Conservation (phyloP, 2,329 filamentous ascomycete species). For the Boeremia exigua region DNA sequence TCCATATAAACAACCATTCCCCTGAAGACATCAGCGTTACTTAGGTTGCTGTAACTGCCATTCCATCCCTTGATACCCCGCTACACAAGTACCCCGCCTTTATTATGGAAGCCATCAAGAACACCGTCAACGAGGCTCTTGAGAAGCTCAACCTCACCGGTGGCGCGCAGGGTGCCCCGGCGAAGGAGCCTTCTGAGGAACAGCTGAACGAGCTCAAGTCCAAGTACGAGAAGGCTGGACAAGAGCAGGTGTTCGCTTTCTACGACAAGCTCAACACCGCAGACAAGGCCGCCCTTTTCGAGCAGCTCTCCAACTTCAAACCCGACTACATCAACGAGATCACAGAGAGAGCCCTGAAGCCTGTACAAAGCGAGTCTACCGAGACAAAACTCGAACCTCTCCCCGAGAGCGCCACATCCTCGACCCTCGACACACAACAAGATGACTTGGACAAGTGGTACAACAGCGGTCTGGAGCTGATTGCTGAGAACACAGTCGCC, state of each 20-base stretch:
- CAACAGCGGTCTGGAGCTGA: slow-evolving; percentile 68
- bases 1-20: slow-evolving; percentile 12
- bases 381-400: slow-evolving; percentile 77
- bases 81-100: slow-evolving; percentile 32
- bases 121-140: slow-evolving; percentile 50
- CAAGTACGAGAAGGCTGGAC: slow-evolving; percentile 75
- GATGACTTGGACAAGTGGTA: slow-evolving; percentile 87
- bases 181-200: slow-evolving; percentile 65
- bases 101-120: slow-evolving; percentile 53
- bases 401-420: slow-evolving; percentile 83
- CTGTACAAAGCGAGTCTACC: slow-evolving; percentile 65
- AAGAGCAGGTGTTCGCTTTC: slow-evolving; percentile 85
- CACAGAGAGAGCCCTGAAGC: slow-evolving; percentile 80
- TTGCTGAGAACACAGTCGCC: slow-evolving; percentile 72
- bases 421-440: slow-evolving; percentile 84
- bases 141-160: slow-evolving; percentile 51
- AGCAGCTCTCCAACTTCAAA: slow-evolving; percentile 82
- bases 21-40: not conserved
- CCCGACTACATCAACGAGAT: slow-evolving; percentile 88
- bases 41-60: slow-evolving; percentile 15
- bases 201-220: slow-evolving; percentile 71
- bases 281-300: slow-evolving; percentile 80
- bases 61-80: slow-evolving; percentile 15
- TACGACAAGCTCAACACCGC: slow-evolving; percentile 76
- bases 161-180: slow-evolving; percentile 42